These are phyloP conservation scores for Aspergillus brunneoviolaceus DNA, from an alignment of 2,329 filamentous ascomycete genomes.

Conservation along the genomic window DNA sequence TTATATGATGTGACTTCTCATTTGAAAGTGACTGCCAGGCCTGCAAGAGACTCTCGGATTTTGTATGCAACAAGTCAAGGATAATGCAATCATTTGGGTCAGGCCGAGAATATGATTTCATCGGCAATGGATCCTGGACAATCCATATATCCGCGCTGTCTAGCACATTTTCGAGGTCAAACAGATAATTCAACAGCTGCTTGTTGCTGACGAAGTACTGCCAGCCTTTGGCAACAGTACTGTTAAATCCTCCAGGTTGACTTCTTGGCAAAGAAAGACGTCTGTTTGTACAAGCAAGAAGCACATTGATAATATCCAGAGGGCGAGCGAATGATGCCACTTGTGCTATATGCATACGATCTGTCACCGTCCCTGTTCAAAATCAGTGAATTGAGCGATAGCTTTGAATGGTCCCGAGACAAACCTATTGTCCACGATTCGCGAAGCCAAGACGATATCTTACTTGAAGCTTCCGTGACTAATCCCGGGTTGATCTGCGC, in stretches of 20 bases:
- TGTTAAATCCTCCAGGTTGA: slow-evolving; percentile 27
- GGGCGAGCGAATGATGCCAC: slow-evolving; percentile 65
- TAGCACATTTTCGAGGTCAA: slow-evolving; percentile 36
- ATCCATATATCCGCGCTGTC: slow-evolving; percentile 27
- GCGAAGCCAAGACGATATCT: slow-evolving; percentile 78
- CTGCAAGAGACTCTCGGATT: slow-evolving; percentile 47
- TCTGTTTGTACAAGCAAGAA: slow-evolving; percentile 68
- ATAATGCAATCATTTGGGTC: slow-evolving; percentile 39
- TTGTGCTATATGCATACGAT: slow-evolving; percentile 65
- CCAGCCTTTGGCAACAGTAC: slow-evolving; percentile 40
- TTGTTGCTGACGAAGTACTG: slow-evolving; percentile 41
- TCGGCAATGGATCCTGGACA: slow-evolving; percentile 18
- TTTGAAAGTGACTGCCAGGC: slow-evolving; percentile 45
- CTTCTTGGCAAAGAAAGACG: slow-evolving; percentile 26
- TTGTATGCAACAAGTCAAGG: slow-evolving; percentile 48
- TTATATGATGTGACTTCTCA: slow-evolving; percentile 48
- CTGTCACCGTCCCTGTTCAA: slow-evolving; percentile 54
- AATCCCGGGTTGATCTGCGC: slow-evolving; percentile 68
- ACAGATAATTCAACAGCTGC: slow-evolving; percentile 51
- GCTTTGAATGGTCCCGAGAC: slow-evolving; percentile 24
- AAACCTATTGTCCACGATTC: slow-evolving; percentile 78
- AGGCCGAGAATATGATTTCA: slow-evolving; percentile 28
- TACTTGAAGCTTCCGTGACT: slow-evolving; percentile 65
- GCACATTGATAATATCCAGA: slow-evolving; percentile 64
- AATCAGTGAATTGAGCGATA: slow-evolving; percentile 13